These are phyloP conservation scores for Aspergillus olivimuriae DNA, from an alignment of 495 filamentous ascomycete genomes.

Conservation along the genomic window DNA sequence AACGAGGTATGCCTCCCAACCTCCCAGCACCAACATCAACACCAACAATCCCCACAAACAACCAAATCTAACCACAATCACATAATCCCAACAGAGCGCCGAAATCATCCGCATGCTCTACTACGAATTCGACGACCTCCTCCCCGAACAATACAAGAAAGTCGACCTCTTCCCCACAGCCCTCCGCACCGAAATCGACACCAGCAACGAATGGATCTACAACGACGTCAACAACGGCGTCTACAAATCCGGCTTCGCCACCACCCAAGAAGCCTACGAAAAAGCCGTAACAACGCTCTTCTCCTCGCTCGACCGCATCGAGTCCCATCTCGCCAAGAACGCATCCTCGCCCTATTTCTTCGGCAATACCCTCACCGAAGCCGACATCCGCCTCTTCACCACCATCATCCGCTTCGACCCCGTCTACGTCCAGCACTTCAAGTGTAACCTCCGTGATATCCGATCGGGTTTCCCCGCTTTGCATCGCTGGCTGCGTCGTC, in stretches of 20 bases:
- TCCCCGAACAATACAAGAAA: constrained; percentile 50
- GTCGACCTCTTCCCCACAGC: constrained; percentile 57
- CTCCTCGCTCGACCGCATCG: constrained; percentile 61
- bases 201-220: constrained; percentile 76
- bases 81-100: constrained; percentile 31
- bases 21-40: background rate
- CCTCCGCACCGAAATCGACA: constrained; percentile 60
- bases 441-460: constrained; percentile 83
- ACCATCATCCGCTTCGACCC: constrained; percentile 82
- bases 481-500: constrained; percentile 57
- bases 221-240: constrained; percentile 83
- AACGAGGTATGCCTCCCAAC: constrained; percentile 38
- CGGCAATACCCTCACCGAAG: constrained; percentile 66
- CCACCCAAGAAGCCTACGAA: constrained; percentile 73
- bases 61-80: constrained; percentile 6
- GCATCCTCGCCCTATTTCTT: constrained; percentile 56
- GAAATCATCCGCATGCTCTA: constrained; percentile 69
- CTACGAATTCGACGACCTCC: constrained; percentile 64
- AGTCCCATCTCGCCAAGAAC: constrained; percentile 53
- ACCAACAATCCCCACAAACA: background rate
- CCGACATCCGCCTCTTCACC: constrained; percentile 74
- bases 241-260: constrained; percentile 70
- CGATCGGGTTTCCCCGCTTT: constrained; percentile 65
- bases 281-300: constrained; percentile 62
- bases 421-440: constrained; percentile 92